phyloP scores from a whole-genome alignment of 2,329 filamentous ascomycete genomes.

The Clarireedia homoeocarpa region DNA sequence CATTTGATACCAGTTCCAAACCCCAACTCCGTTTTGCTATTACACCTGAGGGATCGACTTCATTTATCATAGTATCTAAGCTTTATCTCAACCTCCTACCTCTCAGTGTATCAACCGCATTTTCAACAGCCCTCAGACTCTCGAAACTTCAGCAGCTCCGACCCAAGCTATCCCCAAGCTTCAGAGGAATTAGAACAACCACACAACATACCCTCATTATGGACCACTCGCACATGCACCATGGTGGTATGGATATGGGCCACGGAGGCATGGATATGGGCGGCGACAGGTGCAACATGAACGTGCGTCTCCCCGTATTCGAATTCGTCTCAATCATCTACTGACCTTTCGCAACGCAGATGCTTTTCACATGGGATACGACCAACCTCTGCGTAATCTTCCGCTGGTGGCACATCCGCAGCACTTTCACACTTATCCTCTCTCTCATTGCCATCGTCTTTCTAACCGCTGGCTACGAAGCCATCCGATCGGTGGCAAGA shows the following conservation, averaged over 20 bases:
- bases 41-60: no score
- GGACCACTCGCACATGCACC: slow-evolving; percentile 34
- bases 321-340: not conserved
- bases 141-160: not conserved
- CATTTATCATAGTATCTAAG: not conserved
- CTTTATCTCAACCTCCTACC: not conserved
- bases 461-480: slow-evolving; percentile 89
- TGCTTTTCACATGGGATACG: slow-evolving; percentile 97
- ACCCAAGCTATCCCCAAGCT: no score
- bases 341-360: slow-evolving; percentile 44
- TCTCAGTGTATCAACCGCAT: not conserved
- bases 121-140: not conserved
- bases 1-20: no score
- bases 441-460: slow-evolving; percentile 77
- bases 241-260: slow-evolving; percentile 34
- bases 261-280: slow-evolving; percentile 41
- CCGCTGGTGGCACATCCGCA: slow-evolving; percentile 77
- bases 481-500: slow-evolving; percentile 67
- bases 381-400: slow-evolving; percentile 95
- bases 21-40: no score
- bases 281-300: slow-evolving; percentile 77
- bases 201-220: slow-evolving; percentile 5
- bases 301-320: slow-evolving; percentile 45
- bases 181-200: not conserved
- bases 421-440: slow-evolving; percentile 64